Evolutionary conservation across 495 filamentous ascomycete species (phyloP), one percentile per base, ranked within the genome.

Genomic region (Penicillium cinerascens): DNA sequence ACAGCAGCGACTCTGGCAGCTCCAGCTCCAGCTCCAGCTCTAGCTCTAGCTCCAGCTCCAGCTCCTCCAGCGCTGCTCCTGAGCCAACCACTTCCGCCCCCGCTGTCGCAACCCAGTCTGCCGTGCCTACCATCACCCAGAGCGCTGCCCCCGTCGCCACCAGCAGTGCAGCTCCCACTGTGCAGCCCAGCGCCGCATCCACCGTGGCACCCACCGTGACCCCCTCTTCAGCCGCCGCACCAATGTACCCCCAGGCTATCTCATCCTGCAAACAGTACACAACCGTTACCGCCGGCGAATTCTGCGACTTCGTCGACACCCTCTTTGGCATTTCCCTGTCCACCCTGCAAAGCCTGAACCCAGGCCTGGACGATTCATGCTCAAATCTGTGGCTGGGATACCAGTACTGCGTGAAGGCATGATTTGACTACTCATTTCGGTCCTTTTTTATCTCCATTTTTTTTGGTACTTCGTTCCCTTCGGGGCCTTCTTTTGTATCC

Each of bases 201-300:
- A 54, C 58, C n/a, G 20, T 45, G 9, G 44, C 43, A 4, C 41
- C 55, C 53, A 58, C 16, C 51, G 59, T 49, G 37, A 50, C 42
- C 29, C 55, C 44, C 45, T 42, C 52, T 10, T 47, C 46, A 39
- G 58, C 44, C 23, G 29, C 16, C 7, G 33, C 21, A 17, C 54
- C 58, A 21, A 26, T 47, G 16, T 66, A 66, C 38, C 66, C 62
- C 10, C 52, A 77, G 51, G 75, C 77, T 13, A 68, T 59, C 16
- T 49, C 58, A 1, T 48, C 60, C 1, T 82, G 78, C 65, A 64
- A 72, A 47, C 55, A 63, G 25, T 78, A 71, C 56, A 63, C 74
- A 58, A 59, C 70, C 25, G 72, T 78, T 9, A 21, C 48, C 16
- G 20, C 29, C 2, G 75, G 71, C 44, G 77, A 81, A 51, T 63